Conservation (phyloP, 2,329 filamentous ascomycete genomes). For the Cordyceps cateniannulata region DNA sequence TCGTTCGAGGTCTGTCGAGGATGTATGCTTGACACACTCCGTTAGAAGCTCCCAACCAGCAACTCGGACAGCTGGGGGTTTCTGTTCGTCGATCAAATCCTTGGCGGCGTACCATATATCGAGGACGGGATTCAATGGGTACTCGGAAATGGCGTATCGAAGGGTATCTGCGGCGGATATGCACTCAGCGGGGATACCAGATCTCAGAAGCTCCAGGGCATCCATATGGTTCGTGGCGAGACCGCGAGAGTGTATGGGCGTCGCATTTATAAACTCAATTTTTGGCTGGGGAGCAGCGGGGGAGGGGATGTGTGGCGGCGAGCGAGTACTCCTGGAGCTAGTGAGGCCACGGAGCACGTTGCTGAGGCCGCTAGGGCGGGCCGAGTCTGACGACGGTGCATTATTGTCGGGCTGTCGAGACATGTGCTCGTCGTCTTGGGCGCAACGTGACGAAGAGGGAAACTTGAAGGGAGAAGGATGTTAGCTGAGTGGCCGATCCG, state of each 20-base stretch:
- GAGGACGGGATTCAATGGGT: slow-evolving; percentile 51
- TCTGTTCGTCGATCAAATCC: slow-evolving; percentile 54
- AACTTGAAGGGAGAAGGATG: not conserved
- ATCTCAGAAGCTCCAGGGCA: slow-evolving; percentile 48
- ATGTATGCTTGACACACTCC: slow-evolving; percentile 56
- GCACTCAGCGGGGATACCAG: slow-evolving; percentile 45
- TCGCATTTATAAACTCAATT: slow-evolving; percentile 39
- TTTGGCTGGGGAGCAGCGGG: slow-evolving; percentile 32
- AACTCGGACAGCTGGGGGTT: slow-evolving; percentile 45
- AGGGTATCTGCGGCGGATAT: slow-evolving; percentile 52
- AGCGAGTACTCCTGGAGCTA: slow-evolving; percentile 47
- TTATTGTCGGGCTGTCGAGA: slow-evolving; percentile 54
- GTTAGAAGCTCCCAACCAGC: slow-evolving; percentile 61
- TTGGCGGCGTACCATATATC: slow-evolving; percentile 62
- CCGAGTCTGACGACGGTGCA: slow-evolving; percentile 47
- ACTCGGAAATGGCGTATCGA: slow-evolving; percentile 49
- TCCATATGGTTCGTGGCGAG: slow-evolving; percentile 48
- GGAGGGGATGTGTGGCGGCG: slow-evolving; percentile 37
- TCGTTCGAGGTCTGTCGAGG: slow-evolving; percentile 60
- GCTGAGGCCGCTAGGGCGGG: slow-evolving; percentile 50
- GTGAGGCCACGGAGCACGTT: slow-evolving; percentile 59
- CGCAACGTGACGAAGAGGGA: not conserved
- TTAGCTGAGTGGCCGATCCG: not conserved
- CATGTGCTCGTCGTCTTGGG: slow-evolving; percentile 44
- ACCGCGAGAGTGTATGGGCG: slow-evolving; percentile 32